A percentile compares a stretch with the other conserved stretches of the same genome.
Evolutionary conservation across 2,329 filamentous ascomycete genomes (phyloP).

Genomic region (Xylariaceae sp.): DNA sequence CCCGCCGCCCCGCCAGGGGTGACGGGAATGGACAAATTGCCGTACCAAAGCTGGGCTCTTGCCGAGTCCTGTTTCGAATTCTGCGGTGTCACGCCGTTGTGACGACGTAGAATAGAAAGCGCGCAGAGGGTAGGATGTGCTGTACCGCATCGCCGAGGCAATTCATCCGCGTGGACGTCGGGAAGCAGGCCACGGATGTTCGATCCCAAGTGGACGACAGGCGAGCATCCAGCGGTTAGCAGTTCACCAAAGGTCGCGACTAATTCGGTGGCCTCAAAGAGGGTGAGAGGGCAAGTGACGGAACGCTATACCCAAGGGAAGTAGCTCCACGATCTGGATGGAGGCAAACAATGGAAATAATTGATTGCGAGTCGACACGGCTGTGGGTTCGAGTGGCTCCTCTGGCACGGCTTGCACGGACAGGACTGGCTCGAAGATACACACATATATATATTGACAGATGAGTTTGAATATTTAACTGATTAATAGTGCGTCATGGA

Average conservation of each 20-base stretch:
- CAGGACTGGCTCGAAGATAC: not conserved
- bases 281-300: constrained; percentile 13
- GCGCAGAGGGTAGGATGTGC: constrained; percentile 10
- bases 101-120: constrained; percentile 27
- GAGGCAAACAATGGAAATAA: constrained; percentile 16
- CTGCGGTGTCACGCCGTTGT: constrained; percentile 17
- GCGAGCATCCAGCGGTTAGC: constrained; percentile 18
- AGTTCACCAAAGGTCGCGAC: constrained; percentile 18
- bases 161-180: constrained; percentile 15
- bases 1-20: no score
- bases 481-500: constrained; percentile 39
- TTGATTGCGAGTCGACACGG: no score
- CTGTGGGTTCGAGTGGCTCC: no score
- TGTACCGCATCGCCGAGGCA: constrained; percentile 10
- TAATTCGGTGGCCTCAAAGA: constrained; percentile 17
- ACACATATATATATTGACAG: not conserved
- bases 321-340: constrained; percentile 23
- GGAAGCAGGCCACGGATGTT: constrained; percentile 14
- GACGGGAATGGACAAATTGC: no score
- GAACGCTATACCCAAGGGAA: constrained; percentile 10
- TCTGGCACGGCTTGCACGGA: no score
- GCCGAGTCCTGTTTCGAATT: no score
- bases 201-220: constrained; percentile 20
- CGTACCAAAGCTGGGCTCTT: no score
- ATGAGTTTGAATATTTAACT: no score